Percentiles rank a stretch among this genome's conserved stretches.
These are phyloP conservation scores for Catenaria anguillulae DNA, from an alignment of 371 early-diverging fungal genomes.

Conservation along the genomic window DNA sequence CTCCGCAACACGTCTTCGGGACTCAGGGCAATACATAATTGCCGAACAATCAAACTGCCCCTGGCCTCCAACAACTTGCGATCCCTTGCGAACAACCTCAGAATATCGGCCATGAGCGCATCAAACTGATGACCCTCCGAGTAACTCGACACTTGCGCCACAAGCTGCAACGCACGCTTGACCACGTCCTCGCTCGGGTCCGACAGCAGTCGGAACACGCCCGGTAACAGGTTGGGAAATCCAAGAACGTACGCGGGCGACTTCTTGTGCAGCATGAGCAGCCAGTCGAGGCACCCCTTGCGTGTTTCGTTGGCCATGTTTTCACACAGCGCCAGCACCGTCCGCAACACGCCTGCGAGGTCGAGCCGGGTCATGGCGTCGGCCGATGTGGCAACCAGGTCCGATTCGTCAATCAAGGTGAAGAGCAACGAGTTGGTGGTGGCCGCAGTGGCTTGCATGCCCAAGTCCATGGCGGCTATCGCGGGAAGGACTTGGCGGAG, in stretches of 20 bases:
- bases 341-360: slow-evolving; percentile 53
- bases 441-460: slow-evolving; percentile 2
- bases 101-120: slow-evolving; percentile 57
- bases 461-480: slow-evolving; percentile 1
- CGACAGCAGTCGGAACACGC: slow-evolving; percentile 63
- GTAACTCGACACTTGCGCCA: slow-evolving; percentile 75
- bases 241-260: neutral
- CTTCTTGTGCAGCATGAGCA: slow-evolving; percentile 77
- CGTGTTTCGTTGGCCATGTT: slow-evolving; percentile 77
- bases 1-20: slow-evolving; percentile 71
- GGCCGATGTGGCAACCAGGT: neutral
- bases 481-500: slow-evolving; percentile 57
- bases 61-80: slow-evolving; percentile 65
- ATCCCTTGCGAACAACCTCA: slow-evolving; percentile 72
- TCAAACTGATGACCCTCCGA: slow-evolving; percentile 57
- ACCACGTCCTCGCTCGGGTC: slow-evolving; percentile 84
- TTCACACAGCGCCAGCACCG: slow-evolving; percentile 54
- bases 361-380: slow-evolving; percentile 40
- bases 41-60: slow-evolving; percentile 73
- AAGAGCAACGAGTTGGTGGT: slow-evolving; percentile 8
- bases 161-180: slow-evolving; percentile 65
- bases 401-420: neutral
- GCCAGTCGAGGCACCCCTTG: slow-evolving; percentile 75
- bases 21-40: slow-evolving; percentile 66
- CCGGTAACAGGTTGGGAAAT: slow-evolving; percentile 28